Conservation (phyloP, 306 rosid genomes). For the Clitoria ternatea region DNA sequence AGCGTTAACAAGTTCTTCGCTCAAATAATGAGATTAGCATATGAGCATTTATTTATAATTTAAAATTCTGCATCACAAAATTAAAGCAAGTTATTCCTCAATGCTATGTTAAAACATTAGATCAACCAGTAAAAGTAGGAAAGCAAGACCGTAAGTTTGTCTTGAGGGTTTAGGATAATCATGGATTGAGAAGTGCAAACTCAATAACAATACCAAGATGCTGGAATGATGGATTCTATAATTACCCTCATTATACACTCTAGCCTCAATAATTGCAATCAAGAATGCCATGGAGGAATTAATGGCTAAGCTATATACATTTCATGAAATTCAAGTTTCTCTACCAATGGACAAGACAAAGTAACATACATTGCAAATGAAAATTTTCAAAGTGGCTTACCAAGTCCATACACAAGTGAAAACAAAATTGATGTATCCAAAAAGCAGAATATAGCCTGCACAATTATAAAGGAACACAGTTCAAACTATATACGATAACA, state of each 20-base stretch:
- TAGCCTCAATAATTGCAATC: background rate
- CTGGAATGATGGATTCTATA: background rate
- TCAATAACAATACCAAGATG: background rate
- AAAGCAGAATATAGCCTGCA: slow-evolving; percentile 94
- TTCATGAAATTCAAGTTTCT: background rate
- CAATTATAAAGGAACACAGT: slow-evolving; percentile 8
- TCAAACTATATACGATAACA: slow-evolving; percentile 8
- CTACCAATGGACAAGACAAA: background rate
- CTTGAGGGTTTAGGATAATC: background rate
- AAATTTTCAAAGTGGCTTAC: slow-evolving; percentile 44
- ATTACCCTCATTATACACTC: background rate
- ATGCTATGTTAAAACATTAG: no score
- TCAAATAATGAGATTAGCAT: no score
- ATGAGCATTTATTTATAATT: no score
- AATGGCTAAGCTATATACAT: background rate
- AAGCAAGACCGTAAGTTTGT: background rate
- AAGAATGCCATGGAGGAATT: background rate
- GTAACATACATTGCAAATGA: slow-evolving; percentile 10
- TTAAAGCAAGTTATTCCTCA: no score
- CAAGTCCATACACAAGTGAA: slow-evolving; percentile 64
- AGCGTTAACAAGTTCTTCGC: no score
- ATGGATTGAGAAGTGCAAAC: background rate
- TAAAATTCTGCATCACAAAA: no score
- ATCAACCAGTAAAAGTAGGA: background rate
- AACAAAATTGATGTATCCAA: slow-evolving; percentile 85